Percentiles rank a stretch among this genome's conserved stretches.
These are phyloP conservation scores for Ganoderma meredithae DNA, from an alignment of 1,284 basidiomycete genomes.

Conservation along the genomic window DNA sequence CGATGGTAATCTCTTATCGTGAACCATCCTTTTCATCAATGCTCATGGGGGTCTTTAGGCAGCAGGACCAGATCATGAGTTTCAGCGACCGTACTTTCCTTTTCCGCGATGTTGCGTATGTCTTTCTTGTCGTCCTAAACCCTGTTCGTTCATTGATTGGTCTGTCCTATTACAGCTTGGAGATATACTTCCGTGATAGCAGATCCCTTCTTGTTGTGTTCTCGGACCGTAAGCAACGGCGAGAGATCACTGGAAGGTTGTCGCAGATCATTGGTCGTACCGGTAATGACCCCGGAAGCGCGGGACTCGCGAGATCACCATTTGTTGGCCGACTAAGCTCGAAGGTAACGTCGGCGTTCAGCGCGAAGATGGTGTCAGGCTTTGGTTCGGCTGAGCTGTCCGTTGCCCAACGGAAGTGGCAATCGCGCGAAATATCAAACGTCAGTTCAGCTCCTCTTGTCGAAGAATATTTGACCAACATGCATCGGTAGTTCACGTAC, in stretches of 20 bases:
- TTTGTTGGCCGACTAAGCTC: constrained; percentile 56
- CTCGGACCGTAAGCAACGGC: constrained; percentile 70
- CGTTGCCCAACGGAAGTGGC: constrained; percentile 82
- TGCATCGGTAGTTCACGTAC: constrained; percentile 75
- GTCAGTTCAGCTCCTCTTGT: constrained; percentile 50
- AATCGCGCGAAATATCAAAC: constrained; percentile 88
- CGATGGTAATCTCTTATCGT: constrained; percentile 64
- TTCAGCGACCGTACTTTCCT: constrained; percentile 86
- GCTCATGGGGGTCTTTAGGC: constrained; percentile 55
- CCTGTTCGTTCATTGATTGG: not conserved
- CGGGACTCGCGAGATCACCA: constrained; percentile 56
- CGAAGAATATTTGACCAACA: not conserved
- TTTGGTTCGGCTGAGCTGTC: constrained; percentile 65
- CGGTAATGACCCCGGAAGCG: constrained; percentile 48
- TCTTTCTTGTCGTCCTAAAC: constrained; percentile 22
- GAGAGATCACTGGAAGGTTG: constrained; percentile 71
- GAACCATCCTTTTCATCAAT: constrained; percentile 1
- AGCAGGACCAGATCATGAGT: constrained; percentile 79
- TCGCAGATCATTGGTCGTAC: constrained; percentile 52
- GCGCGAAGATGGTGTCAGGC: constrained; percentile 45
- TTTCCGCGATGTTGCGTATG: constrained; percentile 90
- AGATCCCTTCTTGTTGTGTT: constrained; percentile 85
- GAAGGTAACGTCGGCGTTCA: constrained; percentile 51
- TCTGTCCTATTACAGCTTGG: constrained; percentile 59
- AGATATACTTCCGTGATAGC: constrained; percentile 91